Base-by-base conservation (phyloP, 2,329 filamentous ascomycete species). In the Trichoderma asperellum region DNA sequence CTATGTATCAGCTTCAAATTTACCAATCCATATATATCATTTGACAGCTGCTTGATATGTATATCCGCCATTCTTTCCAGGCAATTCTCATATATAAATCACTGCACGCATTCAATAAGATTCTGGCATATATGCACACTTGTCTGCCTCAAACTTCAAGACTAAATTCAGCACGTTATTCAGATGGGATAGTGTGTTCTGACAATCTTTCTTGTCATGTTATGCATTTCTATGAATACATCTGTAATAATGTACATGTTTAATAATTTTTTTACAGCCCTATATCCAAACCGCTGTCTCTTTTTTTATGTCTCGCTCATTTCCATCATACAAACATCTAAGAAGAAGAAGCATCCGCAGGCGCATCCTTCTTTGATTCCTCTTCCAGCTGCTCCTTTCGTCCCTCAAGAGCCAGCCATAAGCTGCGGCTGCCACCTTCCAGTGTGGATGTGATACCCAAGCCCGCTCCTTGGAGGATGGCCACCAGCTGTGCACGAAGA, bases 401-500 rank as follows among this genome's bases (percentile, higher is more conserved):
- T 60, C 92, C 89, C 84, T 98, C 95, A 75, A 99, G 83, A 14
- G 95, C 93, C 71, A 97, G 86, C 86, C 95, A 98, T 74, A 99
- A 78, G 77, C 88, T 94, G 85, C 91, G 93, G 70, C 90, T 86
- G 60, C 92, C 89, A 67, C 92, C 89, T 79, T 97, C 93, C 74
- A 99, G 82, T n/a, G 90, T 87, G 72, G 82, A 89, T 29, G 94
- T 92, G 68, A 99, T 81, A 70, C 90, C 89, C 68, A 93, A 87
- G 52, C 94, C 94, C 71, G 93, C 88, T 71, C 89, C 89, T 81
- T 96, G 92, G 78, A 99, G 85, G 82, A 97, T 87, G 72, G 84
- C 83, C 65, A 98, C 90, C 71, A 99, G 85, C 83, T 97, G 92
- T 60, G 89, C 90, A 73, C 93, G 87, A 76, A 99, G 83, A 5